These are phyloP conservation scores for Scenedesmus sp. DNA, from an alignment of 163 green algal species.

Conservation along the genomic window DNA sequence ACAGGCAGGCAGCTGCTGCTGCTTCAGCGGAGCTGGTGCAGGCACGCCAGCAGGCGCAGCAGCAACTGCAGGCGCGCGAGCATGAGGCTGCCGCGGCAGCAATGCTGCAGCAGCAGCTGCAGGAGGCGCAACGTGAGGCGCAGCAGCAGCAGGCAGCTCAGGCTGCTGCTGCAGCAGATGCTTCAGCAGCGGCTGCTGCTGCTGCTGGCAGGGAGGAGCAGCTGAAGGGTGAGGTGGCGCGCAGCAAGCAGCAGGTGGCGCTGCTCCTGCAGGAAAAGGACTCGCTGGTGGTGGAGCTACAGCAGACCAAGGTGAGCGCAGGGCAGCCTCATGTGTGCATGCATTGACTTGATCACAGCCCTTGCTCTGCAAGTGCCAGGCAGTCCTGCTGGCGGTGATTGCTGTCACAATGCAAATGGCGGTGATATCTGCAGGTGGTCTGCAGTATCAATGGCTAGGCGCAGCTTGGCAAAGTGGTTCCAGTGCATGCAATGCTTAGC, in stretches of 20 bases:
- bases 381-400: too few species aligned
- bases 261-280: constrained; percentile 39
- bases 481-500: too few species aligned
- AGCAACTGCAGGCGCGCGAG: constrained; percentile 16
- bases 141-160: constrained; percentile 4
- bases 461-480: too few species aligned
- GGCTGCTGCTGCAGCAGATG: not conserved
- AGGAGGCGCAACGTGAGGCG: not conserved
- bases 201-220: not conserved
- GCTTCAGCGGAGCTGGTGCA: constrained; percentile 24
- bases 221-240: constrained; percentile 7
- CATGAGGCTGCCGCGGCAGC: not conserved
- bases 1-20: constrained; percentile 20
- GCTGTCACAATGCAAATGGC: too few species aligned
- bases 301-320: constrained; percentile 44
- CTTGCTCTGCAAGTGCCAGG: not conserved
- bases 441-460: too few species aligned
- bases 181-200: not conserved
- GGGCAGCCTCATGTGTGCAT: not conserved
- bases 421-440: too few species aligned
- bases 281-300: constrained; percentile 32
- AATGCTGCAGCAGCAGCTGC: constrained; percentile 38
- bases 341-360: not conserved
- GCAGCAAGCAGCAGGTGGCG: constrained; percentile 14
- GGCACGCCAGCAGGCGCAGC: constrained; percentile 31